These are phyloP conservation scores for Bacidia rubella DNA, from an alignment of 495 filamentous ascomycete genomes.

Conservation along the genomic window DNA sequence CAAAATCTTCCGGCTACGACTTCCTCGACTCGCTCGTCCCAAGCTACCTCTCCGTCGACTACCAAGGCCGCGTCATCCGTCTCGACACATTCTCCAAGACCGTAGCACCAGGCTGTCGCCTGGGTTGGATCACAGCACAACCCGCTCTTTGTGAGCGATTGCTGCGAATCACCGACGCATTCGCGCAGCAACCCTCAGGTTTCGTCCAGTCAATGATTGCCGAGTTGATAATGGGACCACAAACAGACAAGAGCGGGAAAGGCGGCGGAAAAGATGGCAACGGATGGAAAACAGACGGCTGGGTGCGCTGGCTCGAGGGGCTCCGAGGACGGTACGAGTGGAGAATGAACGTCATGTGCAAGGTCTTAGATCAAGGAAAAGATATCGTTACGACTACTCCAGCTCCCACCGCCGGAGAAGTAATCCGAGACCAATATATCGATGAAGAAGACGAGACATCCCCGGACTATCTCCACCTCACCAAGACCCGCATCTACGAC, in stretches of 20 bases:
- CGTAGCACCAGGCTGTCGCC: conserved; percentile 58
- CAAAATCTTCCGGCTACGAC: conserved; percentile 51
- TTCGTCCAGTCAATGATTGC: conserved; percentile 77
- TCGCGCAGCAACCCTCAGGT: conserved; percentile 72
- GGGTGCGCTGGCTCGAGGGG: conserved; percentile 78
- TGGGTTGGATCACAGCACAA: conserved; percentile 73
- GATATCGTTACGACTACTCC: conserved; percentile 35
- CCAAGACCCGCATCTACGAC: conserved; percentile 53
- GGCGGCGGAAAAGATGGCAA: conserved; percentile 29
- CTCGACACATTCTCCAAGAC: conserved; percentile 78
- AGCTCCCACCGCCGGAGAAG: background rate
- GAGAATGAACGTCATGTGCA: conserved; percentile 67
- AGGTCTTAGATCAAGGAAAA: conserved; percentile 49
- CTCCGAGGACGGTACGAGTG: conserved; percentile 69
- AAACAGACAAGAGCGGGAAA: conserved; percentile 22
- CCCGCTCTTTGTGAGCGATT: conserved; percentile 63
- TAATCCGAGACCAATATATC: background rate
- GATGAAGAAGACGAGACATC: conserved; percentile 37
- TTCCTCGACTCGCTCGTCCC: conserved; percentile 81
- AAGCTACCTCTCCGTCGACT: conserved; percentile 61
- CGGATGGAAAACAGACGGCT: conserved; percentile 74
- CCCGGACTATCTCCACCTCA: conserved; percentile 25
- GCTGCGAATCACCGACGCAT: conserved; percentile 54
- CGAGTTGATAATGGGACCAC: conserved; percentile 59
- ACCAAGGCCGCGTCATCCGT: conserved; percentile 74